These are phyloP conservation scores for Hypoxylon sp. DNA, from an alignment of 2,329 filamentous ascomycete species.

Conservation along the genomic window DNA sequence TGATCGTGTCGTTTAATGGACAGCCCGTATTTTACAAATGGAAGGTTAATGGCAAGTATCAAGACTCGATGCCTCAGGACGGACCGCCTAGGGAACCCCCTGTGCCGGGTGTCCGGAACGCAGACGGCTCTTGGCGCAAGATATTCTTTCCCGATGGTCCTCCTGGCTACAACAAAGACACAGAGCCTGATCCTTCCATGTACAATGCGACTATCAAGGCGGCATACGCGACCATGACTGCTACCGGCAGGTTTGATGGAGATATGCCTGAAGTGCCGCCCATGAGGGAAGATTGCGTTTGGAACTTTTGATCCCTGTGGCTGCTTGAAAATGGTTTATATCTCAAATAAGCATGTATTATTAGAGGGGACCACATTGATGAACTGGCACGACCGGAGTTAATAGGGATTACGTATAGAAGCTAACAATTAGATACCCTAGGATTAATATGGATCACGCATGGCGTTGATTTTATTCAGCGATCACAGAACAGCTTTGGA, in stretches of 20 bases:
- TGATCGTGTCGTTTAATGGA: constrained; percentile 73
- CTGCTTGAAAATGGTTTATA: not conserved
- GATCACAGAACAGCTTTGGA: constrained; percentile 3
- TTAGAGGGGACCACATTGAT: constrained; percentile 11
- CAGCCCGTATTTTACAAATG: constrained; percentile 72
- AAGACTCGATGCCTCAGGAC: constrained; percentile 35
- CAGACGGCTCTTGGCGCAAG: constrained; percentile 71
- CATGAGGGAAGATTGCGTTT: constrained; percentile 79
- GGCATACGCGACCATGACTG: constrained; percentile 75
- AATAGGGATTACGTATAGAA: constrained; percentile 7
- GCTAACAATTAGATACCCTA: constrained; percentile 40
- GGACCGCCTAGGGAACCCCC: constrained; percentile 20
- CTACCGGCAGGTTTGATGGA: constrained; percentile 77
- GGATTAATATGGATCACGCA: constrained; percentile 19
- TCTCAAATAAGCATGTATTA: not conserved
- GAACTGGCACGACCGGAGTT: constrained; percentile 25
- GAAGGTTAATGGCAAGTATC: constrained; percentile 48
- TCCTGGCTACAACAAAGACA: constrained; percentile 73
- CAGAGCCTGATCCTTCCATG: constrained; percentile 66
- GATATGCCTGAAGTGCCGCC: constrained; percentile 86
- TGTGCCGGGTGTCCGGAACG: constrained; percentile 64
- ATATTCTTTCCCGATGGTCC: constrained; percentile 83
- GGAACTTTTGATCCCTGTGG: constrained; percentile 72
- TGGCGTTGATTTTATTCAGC: not conserved
- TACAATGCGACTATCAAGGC: constrained; percentile 74